Base-by-base conservation (phyloP, 148 eudicot species). In the Limonium bicolor region DNA sequence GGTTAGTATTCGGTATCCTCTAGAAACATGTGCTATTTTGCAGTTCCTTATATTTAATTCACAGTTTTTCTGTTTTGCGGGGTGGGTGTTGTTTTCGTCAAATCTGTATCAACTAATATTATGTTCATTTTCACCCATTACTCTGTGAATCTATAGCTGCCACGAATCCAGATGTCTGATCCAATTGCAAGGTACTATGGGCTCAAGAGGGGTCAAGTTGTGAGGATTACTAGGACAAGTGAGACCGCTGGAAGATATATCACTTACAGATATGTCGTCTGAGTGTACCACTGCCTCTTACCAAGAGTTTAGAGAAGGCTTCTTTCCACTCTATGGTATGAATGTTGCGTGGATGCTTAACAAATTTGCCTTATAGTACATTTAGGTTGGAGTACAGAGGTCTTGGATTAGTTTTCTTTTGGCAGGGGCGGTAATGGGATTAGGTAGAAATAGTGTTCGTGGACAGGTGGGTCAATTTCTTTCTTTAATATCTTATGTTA, bases 131-230 rank as follows among this genome's bases (percentile, higher is more conserved):
- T 14, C 2, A 14, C 11, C 20, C 11, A 9, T 11, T 8, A 6
- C 27, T 25, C 16, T 21, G 30, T 43, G 16, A 4, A 28, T 24
- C 20, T 4, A 43, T 31, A 74, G 86, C 57, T 74, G 33, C 86
- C 81, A 12, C 54, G 41, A 28, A 79, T 74, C 55, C 61, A 56
- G 53, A 42, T 30, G 51, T 55, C 32, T 12, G 87, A 79, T 49
- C 62, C 76, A 4, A 52, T 79, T 40, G 61, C 71, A 21, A 60
- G 68, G 62, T 47, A 79, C 70, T 79, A 65, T 15, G 78, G 87
- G 16, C 66, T 68, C 8, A 58, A 58, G 64, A 66, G 72, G 33
- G 75, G 78, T 37, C 65, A 71, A 30, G 70, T 74, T 15, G 61
- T 78, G 46, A 71, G 65, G 69, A 52, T 71, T 27, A 71, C 62